Evolutionary conservation across 116 monocot genomes (phyloP).

Genomic region (Dioscorea cayenensis): DNA sequence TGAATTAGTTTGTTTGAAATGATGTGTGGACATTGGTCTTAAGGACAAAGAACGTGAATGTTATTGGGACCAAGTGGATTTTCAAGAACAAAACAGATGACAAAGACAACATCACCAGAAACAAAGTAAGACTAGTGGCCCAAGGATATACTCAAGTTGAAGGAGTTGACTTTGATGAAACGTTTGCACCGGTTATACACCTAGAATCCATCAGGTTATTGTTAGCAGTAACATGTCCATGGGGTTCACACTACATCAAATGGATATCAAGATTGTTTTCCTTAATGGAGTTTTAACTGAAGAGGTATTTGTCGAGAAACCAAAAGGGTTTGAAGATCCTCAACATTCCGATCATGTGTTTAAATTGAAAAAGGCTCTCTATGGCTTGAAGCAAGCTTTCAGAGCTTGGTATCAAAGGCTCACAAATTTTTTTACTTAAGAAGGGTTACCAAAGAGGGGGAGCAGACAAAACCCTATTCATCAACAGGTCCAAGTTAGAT

Average conservation of each 20-base stretch:
- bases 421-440: neutral
- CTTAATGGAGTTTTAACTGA: neutral
- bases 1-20: neutral
- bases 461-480: neutral
- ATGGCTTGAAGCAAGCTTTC: neutral
- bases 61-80: neutral
- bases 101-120: neutral
- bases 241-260: neutral
- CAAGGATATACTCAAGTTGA: neutral
- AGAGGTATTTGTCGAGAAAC: neutral
- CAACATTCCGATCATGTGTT: neutral
- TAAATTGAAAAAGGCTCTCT: neutral
- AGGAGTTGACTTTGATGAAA: neutral
- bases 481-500: neutral
- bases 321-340: neutral
- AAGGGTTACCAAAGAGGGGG: neutral
- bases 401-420: neutral
- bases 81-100: neutral
- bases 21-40: neutral
- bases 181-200: neutral
- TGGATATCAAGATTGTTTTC: neutral
- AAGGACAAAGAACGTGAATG: neutral
- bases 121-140: neutral
- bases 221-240: neutral
- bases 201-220: neutral